Base-by-base conservation (phyloP, 2,329 filamentous ascomycete species). In the Ceratocystis eucalypticola region DNA sequence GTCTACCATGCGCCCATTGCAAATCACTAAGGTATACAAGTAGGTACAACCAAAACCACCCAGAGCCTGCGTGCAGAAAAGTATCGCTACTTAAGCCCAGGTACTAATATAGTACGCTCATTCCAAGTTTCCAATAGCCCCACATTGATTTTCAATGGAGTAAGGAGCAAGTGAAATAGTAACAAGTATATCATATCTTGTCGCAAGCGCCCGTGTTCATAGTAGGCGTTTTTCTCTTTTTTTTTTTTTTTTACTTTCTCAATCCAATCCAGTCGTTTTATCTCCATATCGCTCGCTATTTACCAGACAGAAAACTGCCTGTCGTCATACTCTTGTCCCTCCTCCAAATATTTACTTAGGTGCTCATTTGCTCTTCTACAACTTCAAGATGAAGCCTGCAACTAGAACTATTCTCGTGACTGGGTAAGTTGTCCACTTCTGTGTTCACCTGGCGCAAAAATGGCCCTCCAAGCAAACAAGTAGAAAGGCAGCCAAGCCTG, bases 381-480 rank as follows among this genome's bases (percentile, higher is more conserved):
- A 67, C 65, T 50, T 41, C 65, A 67, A 68, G 67, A 68, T 69
- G 71, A 79, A 70, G 70, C 95, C 95, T 90, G 78, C 87, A 75
- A 83, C 89, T 71, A 90, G 91, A 80, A 94, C 91, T 69, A 90
- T 96, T 74, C 84, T 96, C 74, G 86, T 96, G 75, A 92, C 92
- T 73, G 92, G 92, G 92, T 96, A 86, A 80, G 86, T 71, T 72
- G 68, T 66, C 25, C 20, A 20, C 41, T 55, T 17, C 64, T 61
- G 65, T 45, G 61, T 50, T n/a, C 17, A 53, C 48, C 37, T 30
- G 20, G n/a, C 28, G 28, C 25, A 64, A 64, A 50, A 41, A 53
- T 6, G 15, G 25, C 15, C 5, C 68, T 33, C 15, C 57, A 50
- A 37, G 22, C 50, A 50, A 55, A 44, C 61, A 8, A 46, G 46